phyloP scores from a whole-genome alignment of 352 stramenopile genomes.

The Ophiocytium majus region DNA sequence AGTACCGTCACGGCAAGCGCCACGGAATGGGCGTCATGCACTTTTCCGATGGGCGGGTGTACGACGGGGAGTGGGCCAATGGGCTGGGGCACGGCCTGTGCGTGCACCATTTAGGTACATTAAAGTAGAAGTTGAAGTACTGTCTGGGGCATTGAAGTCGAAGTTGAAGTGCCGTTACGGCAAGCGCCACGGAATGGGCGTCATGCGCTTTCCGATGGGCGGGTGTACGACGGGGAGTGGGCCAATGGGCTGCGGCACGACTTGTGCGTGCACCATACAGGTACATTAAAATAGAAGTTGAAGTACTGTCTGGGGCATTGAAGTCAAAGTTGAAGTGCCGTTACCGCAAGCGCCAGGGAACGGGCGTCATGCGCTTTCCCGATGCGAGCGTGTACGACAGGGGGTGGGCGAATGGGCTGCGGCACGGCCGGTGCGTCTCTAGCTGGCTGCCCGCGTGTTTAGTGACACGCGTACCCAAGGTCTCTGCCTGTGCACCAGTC shows the following conservation, averaged over 20 bases:
- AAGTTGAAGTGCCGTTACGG: not conserved
- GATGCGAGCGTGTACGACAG: constrained; percentile 17
- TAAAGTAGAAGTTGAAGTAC: not conserved
- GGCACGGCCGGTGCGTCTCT: not conserved
- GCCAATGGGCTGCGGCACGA: no score
- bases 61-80: constrained; percentile 33
- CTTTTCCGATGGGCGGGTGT: constrained; percentile 14
- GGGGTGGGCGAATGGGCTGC: constrained; percentile 25
- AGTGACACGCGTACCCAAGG: no score
- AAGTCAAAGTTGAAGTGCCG: no score
- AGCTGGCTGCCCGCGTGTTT: not conserved
- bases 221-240: not conserved
- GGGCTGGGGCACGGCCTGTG: constrained; percentile 33
- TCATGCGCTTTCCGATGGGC: not conserved
- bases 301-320: no score
- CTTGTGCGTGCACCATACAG: no score
- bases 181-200: not conserved
- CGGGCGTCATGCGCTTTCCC: constrained; percentile 16
- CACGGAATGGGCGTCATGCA: constrained; percentile 8
- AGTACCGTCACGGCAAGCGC: constrained; percentile 27
- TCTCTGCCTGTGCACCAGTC: no score
- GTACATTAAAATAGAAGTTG: no score
- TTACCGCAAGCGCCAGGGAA: constrained; percentile 11
- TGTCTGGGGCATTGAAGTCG: not conserved
- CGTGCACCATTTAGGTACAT: not conserved